Evolutionary conservation across 352 stramenopile species (phyloP), one percentile per base, ranked within the genome.

Genomic region (Pythium utonaiense): DNA sequence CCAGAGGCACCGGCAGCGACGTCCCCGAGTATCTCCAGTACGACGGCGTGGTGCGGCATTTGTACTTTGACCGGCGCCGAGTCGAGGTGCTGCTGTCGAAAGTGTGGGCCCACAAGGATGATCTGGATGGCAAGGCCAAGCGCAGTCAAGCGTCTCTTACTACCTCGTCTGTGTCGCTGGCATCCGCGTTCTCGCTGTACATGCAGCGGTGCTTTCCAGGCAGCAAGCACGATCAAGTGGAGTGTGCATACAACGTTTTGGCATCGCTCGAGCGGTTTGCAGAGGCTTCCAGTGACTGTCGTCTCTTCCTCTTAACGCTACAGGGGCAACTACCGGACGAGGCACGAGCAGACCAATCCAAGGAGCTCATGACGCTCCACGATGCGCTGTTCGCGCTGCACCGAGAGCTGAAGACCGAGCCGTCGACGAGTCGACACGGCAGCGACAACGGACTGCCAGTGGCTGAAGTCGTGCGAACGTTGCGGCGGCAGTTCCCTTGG

Each of bases 181-280:
- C 65, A 0, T 60, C 75, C 17, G 74, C 71, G 22, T 69, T 88
- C 10, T 51, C 67, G 1, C 64, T 64, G 27, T 72, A 77, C 21
- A 45, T 88, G 34, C 66, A 78, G 16, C 74, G 73, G 6, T 74
- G 60, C 40, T 72, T 67, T 22, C 53, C 52, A 1, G 41, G 47
- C 3, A 55, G 48, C n/a, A 49, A 36, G 4, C 63, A 70, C 33
- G 76, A 89, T 19, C 70, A 74, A 17, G 48, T 81, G 6, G 82
- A 92, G 58, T 71, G 71, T 8, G 75, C 70, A 7, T 92, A 92
- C 73, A 92, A 89, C 52, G 58, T 84, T 3, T 16, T 86, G 1
- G 45, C 56, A 24, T 69, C 70, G 3, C 65, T 92, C 9, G 68
- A 83, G 22, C 73, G 66, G 10, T 89, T 80, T 28, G 60, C 61